Conservation (phyloP, 805 yeast species). For the Ogataea zsoltii region DNA sequence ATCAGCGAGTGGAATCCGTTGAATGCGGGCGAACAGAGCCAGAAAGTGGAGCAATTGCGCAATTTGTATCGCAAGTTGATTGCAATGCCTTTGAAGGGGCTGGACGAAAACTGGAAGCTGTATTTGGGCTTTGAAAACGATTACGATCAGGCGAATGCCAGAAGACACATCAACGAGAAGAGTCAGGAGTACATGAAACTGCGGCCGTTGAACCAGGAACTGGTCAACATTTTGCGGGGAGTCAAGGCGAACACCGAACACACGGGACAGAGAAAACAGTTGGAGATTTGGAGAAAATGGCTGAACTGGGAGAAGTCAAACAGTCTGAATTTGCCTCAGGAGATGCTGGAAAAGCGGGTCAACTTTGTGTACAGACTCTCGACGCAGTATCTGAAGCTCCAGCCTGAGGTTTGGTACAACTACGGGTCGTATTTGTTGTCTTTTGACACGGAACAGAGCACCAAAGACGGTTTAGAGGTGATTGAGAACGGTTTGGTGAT, state of each 20-base stretch:
- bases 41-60: slow-evolving; percentile 73
- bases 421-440: slow-evolving; percentile 34
- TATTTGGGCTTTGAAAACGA: slow-evolving; percentile 85
- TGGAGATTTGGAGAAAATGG: slow-evolving; percentile 70
- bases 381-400: slow-evolving; percentile 57
- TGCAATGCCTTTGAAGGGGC: slow-evolving; percentile 69
- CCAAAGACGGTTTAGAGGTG: slow-evolving; percentile 38
- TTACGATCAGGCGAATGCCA: slow-evolving; percentile 70
- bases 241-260: slow-evolving; percentile 19
- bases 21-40: slow-evolving; percentile 82
- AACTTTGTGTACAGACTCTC: slow-evolving; percentile 75
- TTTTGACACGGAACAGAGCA: slow-evolving; percentile 12
- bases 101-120: slow-evolving; percentile 78
- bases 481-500: slow-evolving; percentile 56
- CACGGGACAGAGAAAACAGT: slow-evolving; percentile 39
- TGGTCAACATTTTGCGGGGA: slow-evolving; percentile 52
- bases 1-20: slow-evolving; percentile 76
- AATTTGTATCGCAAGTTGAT: slow-evolving; percentile 69
- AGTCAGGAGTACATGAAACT: slow-evolving; percentile 87
- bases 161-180: slow-evolving; percentile 79
- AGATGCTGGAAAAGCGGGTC: slow-evolving; percentile 54
- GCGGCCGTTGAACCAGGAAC: slow-evolving; percentile 71
- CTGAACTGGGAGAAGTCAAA: slow-evolving; percentile 76
- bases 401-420: slow-evolving; percentile 78
- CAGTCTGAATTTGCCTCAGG: slow-evolving; percentile 59